These are phyloP conservation scores for Neurospora terricola DNA, from an alignment of 495 filamentous ascomycete species.

Conservation along the genomic window DNA sequence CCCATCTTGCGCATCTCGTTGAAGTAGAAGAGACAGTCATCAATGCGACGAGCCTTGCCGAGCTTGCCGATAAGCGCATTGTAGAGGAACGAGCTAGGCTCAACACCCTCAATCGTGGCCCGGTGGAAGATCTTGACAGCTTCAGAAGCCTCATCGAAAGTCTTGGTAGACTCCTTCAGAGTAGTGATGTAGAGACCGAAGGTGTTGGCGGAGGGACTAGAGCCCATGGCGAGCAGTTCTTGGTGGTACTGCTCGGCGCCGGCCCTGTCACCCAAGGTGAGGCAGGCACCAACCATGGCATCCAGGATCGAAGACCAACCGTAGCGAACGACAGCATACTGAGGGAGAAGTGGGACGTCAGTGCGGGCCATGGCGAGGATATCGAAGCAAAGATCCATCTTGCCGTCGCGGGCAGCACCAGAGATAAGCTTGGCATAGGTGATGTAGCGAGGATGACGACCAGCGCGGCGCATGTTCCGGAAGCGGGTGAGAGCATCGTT, in stretches of 20 bases:
- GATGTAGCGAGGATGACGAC: constrained; percentile 87
- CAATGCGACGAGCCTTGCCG: constrained; percentile 92
- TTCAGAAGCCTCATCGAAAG: constrained; percentile 92
- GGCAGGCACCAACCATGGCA: constrained; percentile 88
- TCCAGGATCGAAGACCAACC: constrained; percentile 94
- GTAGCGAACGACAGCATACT: constrained; percentile 77
- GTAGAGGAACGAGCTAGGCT: constrained; percentile 94
- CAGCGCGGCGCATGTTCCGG: constrained; percentile 83
- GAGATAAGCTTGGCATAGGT: constrained; percentile 92
- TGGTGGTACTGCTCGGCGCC: constrained; percentile 80
- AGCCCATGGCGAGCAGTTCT: constrained; percentile 78
- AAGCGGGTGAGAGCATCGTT: constrained; percentile 75
- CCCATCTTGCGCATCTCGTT: constrained; percentile 88
- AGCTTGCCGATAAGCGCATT: constrained; percentile 98
- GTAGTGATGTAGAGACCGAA: constrained; percentile 98
- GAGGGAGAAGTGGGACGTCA: constrained; percentile 73
- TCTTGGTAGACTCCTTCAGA: constrained; percentile 90
- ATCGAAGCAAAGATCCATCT: constrained; percentile 71
- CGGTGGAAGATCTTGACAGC: constrained; percentile 94
- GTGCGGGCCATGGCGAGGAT: constrained; percentile 77
- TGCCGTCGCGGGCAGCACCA: constrained; percentile 72
- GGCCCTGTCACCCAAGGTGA: constrained; percentile 69
- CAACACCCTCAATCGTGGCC: constrained; percentile 86
- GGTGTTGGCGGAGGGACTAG: constrained; percentile 89
- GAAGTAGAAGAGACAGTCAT: constrained; percentile 97